Percentiles rank a stretch among this genome's conserved stretches.
phyloP scores from a whole-genome alignment of 768 basidiomycete genomes.

The Pisolithus microcarpus region DNA sequence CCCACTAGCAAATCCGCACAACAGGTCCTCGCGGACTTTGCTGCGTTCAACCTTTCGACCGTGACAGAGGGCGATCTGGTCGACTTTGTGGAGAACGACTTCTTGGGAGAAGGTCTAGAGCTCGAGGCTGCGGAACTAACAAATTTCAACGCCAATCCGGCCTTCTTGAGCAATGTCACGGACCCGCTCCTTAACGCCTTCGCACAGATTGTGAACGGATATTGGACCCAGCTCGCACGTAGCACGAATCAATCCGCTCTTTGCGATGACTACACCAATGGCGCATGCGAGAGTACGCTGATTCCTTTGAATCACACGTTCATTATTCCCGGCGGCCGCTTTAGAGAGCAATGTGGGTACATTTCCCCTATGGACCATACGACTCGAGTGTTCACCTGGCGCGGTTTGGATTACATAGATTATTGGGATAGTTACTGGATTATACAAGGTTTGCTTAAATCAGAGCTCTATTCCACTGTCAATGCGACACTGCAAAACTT shows the following conservation, averaged over 20 bases:
- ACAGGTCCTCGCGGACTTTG: conserved; percentile 65
- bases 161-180: conserved; percentile 63
- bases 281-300: conserved; percentile 70
- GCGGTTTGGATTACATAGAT: conserved; percentile 24
- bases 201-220: conserved; percentile 72
- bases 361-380: not conserved
- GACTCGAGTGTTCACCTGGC: not conserved
- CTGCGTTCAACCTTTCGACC: conserved; percentile 27
- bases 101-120: conserved; percentile 81
- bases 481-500: conserved; percentile 85
- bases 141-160: conserved; percentile 55
- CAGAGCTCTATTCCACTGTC: conserved; percentile 63
- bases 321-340: conserved; percentile 82
- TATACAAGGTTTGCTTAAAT: conserved; percentile 76
- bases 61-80: conserved; percentile 61
- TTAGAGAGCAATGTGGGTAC: conserved; percentile 74
- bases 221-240: conserved; percentile 76
- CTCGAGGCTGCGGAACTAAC: conserved; percentile 55
- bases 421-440: conserved; percentile 83
- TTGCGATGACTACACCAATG: conserved; percentile 44
- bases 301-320: conserved; percentile 91
- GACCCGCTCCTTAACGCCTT: conserved; percentile 67
- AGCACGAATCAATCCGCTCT: conserved; percentile 63
- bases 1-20: conserved; percentile 66
- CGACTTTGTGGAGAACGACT: conserved; percentile 66